Percentiles rank a stretch among this genome's conserved stretches.
Evolutionary conservation across 441 rosid genomes (phyloP).

Genomic region (Mallotus repandus): DNA sequence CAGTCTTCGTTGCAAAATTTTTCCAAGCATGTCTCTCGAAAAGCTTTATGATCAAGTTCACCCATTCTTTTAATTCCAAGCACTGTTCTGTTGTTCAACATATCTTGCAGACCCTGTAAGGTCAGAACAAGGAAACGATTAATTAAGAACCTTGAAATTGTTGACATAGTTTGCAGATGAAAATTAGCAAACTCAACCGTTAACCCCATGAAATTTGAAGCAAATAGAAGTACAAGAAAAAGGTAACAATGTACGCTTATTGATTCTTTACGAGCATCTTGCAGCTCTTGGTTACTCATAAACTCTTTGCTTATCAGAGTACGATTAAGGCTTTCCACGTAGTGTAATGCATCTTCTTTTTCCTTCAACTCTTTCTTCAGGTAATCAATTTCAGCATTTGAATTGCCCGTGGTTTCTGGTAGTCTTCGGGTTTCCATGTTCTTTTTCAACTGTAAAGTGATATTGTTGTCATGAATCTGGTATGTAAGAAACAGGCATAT

Average conservation of each 20-base stretch:
- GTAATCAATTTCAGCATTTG: conserved; percentile 10
- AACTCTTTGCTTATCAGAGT: conserved; percentile 18
- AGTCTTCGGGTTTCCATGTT: conserved; percentile 11
- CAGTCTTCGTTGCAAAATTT: conserved; percentile 27
- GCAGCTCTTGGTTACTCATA: conserved; percentile 27
- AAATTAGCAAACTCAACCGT: no score
- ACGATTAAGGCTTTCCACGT: conserved; percentile 20
- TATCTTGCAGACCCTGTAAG: conserved; percentile 29
- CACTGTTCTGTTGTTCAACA: conserved; percentile 26
- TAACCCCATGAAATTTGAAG: background rate
- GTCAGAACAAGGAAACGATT: background rate
- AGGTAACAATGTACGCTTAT: conserved; percentile 15
- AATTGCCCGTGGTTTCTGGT: background rate
- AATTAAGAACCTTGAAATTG: no score
- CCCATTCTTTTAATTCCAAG: conserved; percentile 35
- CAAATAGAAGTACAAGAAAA: background rate
- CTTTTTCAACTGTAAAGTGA: no score
- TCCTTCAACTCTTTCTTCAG: conserved; percentile 13
- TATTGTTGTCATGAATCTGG: no score
- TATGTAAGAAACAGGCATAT: background rate
- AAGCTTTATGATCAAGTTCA: conserved; percentile 33
- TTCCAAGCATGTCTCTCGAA: conserved; percentile 18
- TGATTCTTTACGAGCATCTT: conserved; percentile 39
- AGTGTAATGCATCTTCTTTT: conserved; percentile 2
- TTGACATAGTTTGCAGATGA: no score